Percentiles rank a stretch among this genome's conserved stretches.
These are phyloP conservation scores for Carallia pectinifolia DNA, from an alignment of 345 rosid species.

Conservation along the genomic window DNA sequence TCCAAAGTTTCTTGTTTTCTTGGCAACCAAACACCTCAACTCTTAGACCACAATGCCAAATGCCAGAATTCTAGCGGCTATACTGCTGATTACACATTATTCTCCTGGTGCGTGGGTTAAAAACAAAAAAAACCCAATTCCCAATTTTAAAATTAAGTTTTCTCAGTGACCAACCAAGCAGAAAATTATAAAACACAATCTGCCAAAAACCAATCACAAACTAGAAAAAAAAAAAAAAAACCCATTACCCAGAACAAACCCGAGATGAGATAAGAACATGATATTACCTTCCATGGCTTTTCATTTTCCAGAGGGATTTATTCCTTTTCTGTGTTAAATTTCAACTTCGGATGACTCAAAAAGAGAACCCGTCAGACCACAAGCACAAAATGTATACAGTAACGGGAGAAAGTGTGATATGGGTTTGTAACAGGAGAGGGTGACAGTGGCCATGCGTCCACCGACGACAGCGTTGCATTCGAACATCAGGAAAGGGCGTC, in stretches of 20 bases:
- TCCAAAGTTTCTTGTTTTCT: constrained; percentile 5
- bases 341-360: constrained; percentile 18
- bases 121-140: not conserved
- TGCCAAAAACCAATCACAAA: not conserved
- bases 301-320: constrained; percentile 3
- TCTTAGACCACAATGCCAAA: constrained; percentile 1
- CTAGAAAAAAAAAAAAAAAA: not conserved
- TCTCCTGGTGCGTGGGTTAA: not conserved
- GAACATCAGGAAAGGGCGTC: too few relatives aligned
- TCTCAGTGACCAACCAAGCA: not conserved
- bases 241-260: constrained; percentile 8
- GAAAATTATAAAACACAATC: not conserved
- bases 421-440: constrained; percentile 1
- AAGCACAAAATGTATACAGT: not conserved
- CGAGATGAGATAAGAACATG: constrained; percentile 4
- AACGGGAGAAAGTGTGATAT: constrained; percentile 11
- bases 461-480: too few relatives aligned
- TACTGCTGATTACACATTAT: not conserved
- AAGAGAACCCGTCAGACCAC: constrained; percentile 18
- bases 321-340: constrained; percentile 1
- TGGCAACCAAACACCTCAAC: constrained; percentile 11
- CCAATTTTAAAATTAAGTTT: not conserved
- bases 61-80: not conserved
- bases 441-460: too few relatives aligned
- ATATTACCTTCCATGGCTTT: constrained; percentile 37